A percentile compares a stretch with the other conserved stretches of the same genome.
phyloP scores from a whole-genome alignment of 2,329 filamentous ascomycete species.

The Alternaria panax region DNA sequence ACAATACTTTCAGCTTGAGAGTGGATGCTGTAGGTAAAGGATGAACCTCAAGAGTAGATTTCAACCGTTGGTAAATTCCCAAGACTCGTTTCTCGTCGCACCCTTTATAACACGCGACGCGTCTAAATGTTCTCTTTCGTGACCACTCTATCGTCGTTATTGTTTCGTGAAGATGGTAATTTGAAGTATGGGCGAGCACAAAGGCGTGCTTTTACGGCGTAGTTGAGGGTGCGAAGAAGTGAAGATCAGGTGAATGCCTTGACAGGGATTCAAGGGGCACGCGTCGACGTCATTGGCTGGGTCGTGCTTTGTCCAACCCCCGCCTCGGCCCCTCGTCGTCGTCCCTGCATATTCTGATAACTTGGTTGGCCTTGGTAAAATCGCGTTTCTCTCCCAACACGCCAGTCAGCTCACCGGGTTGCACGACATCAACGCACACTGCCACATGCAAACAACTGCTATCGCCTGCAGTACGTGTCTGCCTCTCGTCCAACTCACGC shows the following conservation, averaged over 20 bases:
- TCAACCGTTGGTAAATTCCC: background rate
- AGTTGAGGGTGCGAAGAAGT: background rate
- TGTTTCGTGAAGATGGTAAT: background rate
- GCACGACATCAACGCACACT: background rate
- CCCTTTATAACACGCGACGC: background rate
- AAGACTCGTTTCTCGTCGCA: no score
- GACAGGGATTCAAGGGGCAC: no score
- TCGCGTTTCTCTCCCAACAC: background rate
- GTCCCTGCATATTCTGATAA: conserved; percentile 16
- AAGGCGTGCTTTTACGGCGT: background rate
- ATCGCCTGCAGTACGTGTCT: background rate
- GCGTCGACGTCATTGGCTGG: conserved; percentile 14
- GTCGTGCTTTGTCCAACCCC: conserved; percentile 4
- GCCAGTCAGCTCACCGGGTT: background rate
- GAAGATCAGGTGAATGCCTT: background rate
- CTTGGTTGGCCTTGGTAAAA: background rate
- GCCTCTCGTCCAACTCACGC: background rate
- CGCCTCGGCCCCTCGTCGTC: background rate
- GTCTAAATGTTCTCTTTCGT: background rate
- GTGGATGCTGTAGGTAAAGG: no score
- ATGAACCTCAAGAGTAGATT: background rate
- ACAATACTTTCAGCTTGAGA: no score
- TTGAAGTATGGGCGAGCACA: background rate
- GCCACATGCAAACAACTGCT: background rate
- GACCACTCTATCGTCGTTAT: background rate